phyloP scores from a whole-genome alignment of 1,284 basidiomycete genomes.

The Macrocybe sp. region DNA sequence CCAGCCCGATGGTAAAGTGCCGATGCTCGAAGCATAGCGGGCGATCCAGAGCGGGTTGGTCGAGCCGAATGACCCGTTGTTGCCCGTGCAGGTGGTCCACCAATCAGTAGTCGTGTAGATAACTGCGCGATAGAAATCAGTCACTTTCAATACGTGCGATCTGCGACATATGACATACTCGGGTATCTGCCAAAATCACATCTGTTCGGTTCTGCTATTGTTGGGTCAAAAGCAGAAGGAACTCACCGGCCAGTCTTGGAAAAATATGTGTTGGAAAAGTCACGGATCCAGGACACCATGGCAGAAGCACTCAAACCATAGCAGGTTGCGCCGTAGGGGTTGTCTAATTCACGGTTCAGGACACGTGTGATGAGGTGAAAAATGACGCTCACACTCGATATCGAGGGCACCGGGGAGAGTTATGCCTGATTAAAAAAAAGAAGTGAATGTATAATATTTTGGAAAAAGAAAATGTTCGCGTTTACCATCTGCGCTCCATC shows the following conservation, averaged over 20 bases:
- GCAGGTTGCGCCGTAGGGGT: slow-evolving; percentile 42
- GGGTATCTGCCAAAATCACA: too few species aligned
- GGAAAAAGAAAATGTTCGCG: not conserved
- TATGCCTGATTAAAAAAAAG: slow-evolving; percentile 21
- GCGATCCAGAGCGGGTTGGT: slow-evolving; percentile 58
- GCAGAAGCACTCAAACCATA: slow-evolving; percentile 46
- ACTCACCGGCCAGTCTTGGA: slow-evolving; percentile 32
- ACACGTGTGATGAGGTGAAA: not conserved
- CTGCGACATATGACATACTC: not conserved
- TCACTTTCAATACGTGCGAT: not conserved
- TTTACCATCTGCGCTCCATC: slow-evolving; percentile 3
- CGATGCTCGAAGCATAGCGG: slow-evolving; percentile 40
- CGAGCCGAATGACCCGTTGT: slow-evolving; percentile 40
- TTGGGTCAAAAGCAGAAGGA: too few species aligned
- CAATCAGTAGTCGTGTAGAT: slow-evolving; percentile 62
- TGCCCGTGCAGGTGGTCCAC: slow-evolving; percentile 63
- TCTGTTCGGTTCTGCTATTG: too few species aligned
- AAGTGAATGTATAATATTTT: not conserved
- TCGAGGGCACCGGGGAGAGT: slow-evolving; percentile 62
- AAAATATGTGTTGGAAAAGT: slow-evolving; percentile 57
- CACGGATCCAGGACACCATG: slow-evolving; percentile 57
- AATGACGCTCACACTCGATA: slow-evolving; percentile 41
- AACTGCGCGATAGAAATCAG: slow-evolving; percentile 21
- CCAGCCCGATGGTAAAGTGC: slow-evolving; percentile 52
- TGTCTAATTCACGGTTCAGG: slow-evolving; percentile 26